Base-by-base conservation (phyloP, 2,329 filamentous ascomycete species). In the Endoconidiophora laricicola region DNA sequence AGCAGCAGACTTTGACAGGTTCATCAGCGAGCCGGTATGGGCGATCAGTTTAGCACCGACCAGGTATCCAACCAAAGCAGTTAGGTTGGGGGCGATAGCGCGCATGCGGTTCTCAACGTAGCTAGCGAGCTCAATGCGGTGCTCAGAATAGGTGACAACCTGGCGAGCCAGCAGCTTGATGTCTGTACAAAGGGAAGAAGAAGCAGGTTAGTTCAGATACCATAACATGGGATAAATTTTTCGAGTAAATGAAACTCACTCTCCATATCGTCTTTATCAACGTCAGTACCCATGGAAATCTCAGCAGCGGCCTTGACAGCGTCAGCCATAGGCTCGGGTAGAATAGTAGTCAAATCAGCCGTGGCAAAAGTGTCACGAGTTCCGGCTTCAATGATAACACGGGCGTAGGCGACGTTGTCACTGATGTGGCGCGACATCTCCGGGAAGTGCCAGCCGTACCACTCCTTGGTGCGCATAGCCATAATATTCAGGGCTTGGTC, bases 361-460 rank as follows among this genome's bases (percentile, higher is more conserved):
- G 76, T 75, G 56, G 79, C 72, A 54, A 83, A 83, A 62, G 86
- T 87, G 57, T 82, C 79, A 57, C 91, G 83, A 76, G 93, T 86
- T 58, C 91, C 91, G 71, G 94, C 85, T 56, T 81, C 77, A 46
- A 94, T 69, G 52, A 98, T 86, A 52, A 98, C 81, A 57, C 81
- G 82, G 54, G 88, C 81, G 64, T 94, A 98, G 56, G 88, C 88
- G 55, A 94, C 71, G 69, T 98, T 98, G 74, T 98, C 91, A 66
- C 93, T 93, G 58, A 95, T 75, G 62, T 96, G 94, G 69, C 88
- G 90, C 62, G 86, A 88, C 75, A 98, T 80, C 71, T 98, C 91
- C 39, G 91, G 91, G 72, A 96, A 98, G 69, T 96, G 91, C 91
- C 91, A 98, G 61, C 91, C 91, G 64, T 98, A 98, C 91, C 91